phyloP scores from a whole-genome alignment of 2,329 filamentous ascomycete genomes.

The Colletotrichum sp. region DNA sequence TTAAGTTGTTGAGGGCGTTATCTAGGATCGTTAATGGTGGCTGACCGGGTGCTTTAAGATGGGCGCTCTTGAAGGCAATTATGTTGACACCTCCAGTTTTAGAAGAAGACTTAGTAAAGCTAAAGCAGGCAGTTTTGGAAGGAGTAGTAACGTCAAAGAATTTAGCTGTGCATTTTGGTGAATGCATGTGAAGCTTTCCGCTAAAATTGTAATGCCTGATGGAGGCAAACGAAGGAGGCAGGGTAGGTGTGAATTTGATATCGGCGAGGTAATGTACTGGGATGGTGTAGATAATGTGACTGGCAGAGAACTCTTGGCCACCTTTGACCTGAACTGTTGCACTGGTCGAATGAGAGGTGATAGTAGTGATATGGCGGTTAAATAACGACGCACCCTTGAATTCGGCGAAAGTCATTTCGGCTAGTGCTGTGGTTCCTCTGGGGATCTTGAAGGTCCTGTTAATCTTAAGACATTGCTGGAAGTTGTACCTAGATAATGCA shows the following conservation, averaged over 20 bases:
- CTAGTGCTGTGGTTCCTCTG: neutral
- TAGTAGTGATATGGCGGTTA: neutral
- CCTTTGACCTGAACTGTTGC: neutral
- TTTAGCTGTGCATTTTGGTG: neutral
- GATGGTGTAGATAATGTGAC: neutral
- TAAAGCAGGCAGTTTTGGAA: neutral
- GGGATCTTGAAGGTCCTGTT: neutral
- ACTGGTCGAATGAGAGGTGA: rapidly evolving
- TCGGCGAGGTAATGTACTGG: neutral
- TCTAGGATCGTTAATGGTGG: neutral
- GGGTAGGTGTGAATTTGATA: neutral
- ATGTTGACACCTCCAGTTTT: neutral
- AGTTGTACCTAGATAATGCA: neutral
- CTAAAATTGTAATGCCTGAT: neutral
- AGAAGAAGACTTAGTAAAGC: neutral
- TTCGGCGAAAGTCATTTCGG: neutral
- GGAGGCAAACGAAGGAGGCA: neutral
- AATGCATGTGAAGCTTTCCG: neutral
- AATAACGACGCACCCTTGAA: neutral
- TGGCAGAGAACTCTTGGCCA: neutral
- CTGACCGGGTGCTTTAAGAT: neutral
- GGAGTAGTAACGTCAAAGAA: neutral
- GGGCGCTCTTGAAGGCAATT: neutral
- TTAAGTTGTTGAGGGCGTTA: neutral
- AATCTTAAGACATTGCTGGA: neutral